Evolutionary conservation across 352 stramenopile species (phyloP), one percentile per base, ranked within the genome.

Genomic region (Phytophthora nicotianae): DNA sequence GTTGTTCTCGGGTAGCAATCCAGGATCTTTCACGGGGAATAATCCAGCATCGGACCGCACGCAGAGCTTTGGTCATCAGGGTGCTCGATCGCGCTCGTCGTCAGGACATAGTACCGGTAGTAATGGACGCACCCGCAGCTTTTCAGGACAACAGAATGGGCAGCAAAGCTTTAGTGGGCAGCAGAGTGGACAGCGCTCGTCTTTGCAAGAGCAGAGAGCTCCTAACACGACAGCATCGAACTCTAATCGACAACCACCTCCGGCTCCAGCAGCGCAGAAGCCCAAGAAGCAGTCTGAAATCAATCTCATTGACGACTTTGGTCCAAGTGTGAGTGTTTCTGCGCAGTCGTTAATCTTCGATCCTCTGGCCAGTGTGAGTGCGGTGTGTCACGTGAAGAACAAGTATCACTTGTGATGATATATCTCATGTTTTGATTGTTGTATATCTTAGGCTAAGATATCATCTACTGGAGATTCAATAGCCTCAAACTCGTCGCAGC

Each of bases 251-350:
- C 60, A 62, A 10, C 45, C 57, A n/a, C 47, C 60, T 48, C 67
- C 63, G 4, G 57, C 52, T 13, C 51, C 67, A 60, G 42, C 64
- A 56, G 58, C 58, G 20, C 17, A 69, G 46, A 59, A 70, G 56
- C 42, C 73, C 29, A 72, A 72, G 58, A 82, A 78, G 40, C 75
- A 90, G 46, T 63, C 66, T 5, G 82, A 93, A 51, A 89, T 95
- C 58, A 89, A 95, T 46, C 54, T 95, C 32, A 81, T 95, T 32
- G 86, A 86, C 43, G 84, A 92, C 45, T 88, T 87, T 61, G 76
- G 65, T 1, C 79, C 85, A 1, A 84, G 57, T 24, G 68, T 89
- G 35, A 90, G 64, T 23, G 72, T 90, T 6, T 79, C 86, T 4
- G 86, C 77, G 20, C 81, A 91, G 58, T 56, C 81, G 26, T 55